These are phyloP conservation scores for Marchantia polymorpha DNA, from an alignment of 225 moss, liverwort and hornwort species.

Conservation along the genomic window DNA sequence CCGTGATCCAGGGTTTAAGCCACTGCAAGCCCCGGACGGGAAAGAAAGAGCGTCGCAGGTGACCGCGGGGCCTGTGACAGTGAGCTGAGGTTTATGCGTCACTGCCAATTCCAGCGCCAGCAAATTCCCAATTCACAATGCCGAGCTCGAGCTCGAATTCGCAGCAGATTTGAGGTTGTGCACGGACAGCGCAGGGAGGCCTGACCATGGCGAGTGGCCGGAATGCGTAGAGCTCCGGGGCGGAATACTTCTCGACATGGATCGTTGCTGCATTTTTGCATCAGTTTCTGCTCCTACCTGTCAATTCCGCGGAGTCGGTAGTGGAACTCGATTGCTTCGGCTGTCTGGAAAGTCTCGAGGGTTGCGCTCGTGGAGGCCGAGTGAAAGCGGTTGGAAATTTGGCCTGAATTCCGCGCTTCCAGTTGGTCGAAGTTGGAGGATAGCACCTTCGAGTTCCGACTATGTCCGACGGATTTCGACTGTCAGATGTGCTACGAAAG, in stretches of 20 bases:
- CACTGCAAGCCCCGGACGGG: too few relatives aligned
- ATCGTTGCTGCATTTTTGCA: background rate
- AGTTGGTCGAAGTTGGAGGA: background rate
- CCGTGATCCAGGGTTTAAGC: too few relatives aligned
- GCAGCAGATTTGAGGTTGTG: too few relatives aligned
- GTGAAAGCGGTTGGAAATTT: background rate
- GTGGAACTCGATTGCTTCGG: background rate
- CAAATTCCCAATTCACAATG: too few relatives aligned
- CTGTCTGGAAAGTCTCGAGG: background rate
- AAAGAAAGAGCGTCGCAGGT: too few relatives aligned
- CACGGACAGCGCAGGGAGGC: too few relatives aligned
- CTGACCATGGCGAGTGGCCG: too few relatives aligned
- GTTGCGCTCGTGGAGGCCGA: background rate
- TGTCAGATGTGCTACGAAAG: constrained; percentile 20
- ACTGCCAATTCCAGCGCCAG: too few relatives aligned
- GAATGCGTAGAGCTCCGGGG: too few relatives aligned
- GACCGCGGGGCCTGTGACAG: too few relatives aligned
- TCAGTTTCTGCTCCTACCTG: constrained; percentile 4
- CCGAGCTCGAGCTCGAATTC: too few relatives aligned
- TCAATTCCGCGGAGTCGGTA: background rate
- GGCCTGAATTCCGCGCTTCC: background rate
- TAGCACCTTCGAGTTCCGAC: background rate
- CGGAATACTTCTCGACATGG: background rate
- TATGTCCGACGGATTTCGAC: background rate
- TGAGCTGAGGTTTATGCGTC: too few relatives aligned